phyloP scores from a whole-genome alignment of 106 monocot species.

The Amphibolis antarctica region DNA sequence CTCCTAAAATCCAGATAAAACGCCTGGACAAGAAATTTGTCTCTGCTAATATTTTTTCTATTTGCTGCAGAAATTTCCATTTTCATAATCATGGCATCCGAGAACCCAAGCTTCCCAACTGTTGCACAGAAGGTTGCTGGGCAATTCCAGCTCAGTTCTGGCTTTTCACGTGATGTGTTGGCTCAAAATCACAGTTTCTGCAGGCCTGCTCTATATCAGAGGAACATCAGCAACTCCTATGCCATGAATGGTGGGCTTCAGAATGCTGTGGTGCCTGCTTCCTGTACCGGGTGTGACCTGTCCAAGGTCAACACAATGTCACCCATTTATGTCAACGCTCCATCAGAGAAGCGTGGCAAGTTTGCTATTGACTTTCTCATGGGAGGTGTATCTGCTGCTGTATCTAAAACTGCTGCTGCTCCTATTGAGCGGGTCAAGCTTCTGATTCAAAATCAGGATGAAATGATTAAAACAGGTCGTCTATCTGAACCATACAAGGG shows the following conservation, averaged over 20 bases:
- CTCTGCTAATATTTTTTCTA: not conserved
- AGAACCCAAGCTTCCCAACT: constrained; percentile 6
- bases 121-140: constrained; percentile 11
- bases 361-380: constrained; percentile 14
- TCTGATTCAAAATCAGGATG: constrained; percentile 18
- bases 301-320: not conserved
- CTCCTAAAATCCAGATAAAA: too few species aligned
- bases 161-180: constrained; percentile 9
- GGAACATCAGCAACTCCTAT: constrained; percentile 1
- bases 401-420: constrained; percentile 13
- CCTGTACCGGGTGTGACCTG: not conserved
- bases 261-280: not conserved
- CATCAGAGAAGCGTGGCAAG: constrained; percentile 5
- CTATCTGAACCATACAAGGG: constrained; percentile 17
- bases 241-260: constrained; percentile 8
- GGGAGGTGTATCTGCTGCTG: constrained; percentile 18
- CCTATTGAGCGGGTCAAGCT: constrained; percentile 18
- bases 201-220: constrained; percentile 7
- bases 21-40: not conserved
- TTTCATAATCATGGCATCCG: constrained; percentile 2
- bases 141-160: not conserved
- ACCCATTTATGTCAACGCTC: constrained; percentile 15
- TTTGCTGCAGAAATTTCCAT: not conserved
- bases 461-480: constrained; percentile 16
- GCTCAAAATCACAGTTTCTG: constrained; percentile 3